Base-by-base conservation (phyloP, 352 stramenopile species). In the Pythium diclinum region DNA sequence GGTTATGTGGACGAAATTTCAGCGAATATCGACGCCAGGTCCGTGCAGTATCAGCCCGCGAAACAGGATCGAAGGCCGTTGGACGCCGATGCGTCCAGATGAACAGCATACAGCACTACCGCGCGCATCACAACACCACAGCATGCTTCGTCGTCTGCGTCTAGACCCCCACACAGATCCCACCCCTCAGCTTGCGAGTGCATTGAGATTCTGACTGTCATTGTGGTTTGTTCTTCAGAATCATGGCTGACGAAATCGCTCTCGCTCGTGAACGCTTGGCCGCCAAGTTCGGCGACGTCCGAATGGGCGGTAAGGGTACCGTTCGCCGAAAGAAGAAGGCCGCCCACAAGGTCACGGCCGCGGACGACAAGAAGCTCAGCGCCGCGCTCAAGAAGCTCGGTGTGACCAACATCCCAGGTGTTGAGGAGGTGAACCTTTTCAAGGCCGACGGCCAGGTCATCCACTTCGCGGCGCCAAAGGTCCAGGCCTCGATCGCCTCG, bases 401-500 rank as follows among this genome's bases (percentile, higher is more conserved):
- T 54, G 93, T 98, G 64, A 99, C 95, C 46, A 97, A 95, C 75
- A 99, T 99, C 73, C 96, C 96, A 28, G 97, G 92, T 63, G 98
- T 99, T 60, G 97, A 99, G 77, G 97, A 99, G 77, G 97, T 99
- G 48, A 99, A 99, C 82, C 93, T 99, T 71, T 99, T 99, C 90
- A 99, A 99, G 87, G 92, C 97, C 8, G 97, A 99, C 65, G 96
- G 97, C 72, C 97, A 98, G 72, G 96, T 99, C 19, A 98, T 99
- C 77, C 97, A 99, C 78, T 99, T 99, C 73, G 81, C 92, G 58
- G 92, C 88, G 73, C 97, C 97, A 40, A 99, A 99, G 89, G 96
- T 99, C 49, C 96, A 99, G 79, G 96, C 96, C 54, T 97, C 95
- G 42, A 98, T 99, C 76, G 78, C 83, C 30, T 95, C 97, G 67